Base-by-base conservation (phyloP, 129 eudicot species). In the Escallonia rubra region DNA sequence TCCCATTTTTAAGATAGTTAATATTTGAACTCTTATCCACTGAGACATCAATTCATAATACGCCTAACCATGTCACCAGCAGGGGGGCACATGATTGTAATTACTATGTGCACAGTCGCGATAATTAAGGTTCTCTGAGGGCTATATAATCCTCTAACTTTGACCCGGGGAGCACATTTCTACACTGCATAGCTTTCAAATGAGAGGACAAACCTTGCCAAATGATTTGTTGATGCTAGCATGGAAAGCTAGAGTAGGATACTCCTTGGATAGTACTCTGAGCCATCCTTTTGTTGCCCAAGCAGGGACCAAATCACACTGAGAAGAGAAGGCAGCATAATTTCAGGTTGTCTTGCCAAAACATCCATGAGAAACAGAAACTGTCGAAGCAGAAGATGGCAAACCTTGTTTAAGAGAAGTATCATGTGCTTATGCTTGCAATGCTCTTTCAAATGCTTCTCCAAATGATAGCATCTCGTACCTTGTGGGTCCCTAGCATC, bases 251-350 rank as follows among this genome's bases (percentile, higher is more conserved):
- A 94, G 80, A 43, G 93, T 75, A 40, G 99, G 99, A 71, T 86
- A 94, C 74, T 89, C 97, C 85, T 80, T 89, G 40, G 99, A 89
- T 40, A 94, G 72, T 38, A 83, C 77, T 65, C 96, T 80, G 13
- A 94, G 87, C 99, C 99, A 94, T 49, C 96, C 96, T 81, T 90
- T 94, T 45, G 99, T 94, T 47, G 83, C 99, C 99, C 97, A 89
- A 59, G 97, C 90, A 54, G 99, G 99, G 67, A 92, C 89, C 76
- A 94, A 76, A 83, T 94, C 99, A 77, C 99, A 94, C 99, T 93
- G 81, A 57, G 61, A 50, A 59, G 8, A 41, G 57, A 11, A 8
- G 7, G 40, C 53, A 48, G 40, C 53, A 48, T 8, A 12, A 40
- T 49, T 11, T 57, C 14, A 54, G 8, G 64, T 62, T 56, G 72